Conservation (phyloP, 768 basidiomycete genomes). For the Leccinellum luteum region DNA sequence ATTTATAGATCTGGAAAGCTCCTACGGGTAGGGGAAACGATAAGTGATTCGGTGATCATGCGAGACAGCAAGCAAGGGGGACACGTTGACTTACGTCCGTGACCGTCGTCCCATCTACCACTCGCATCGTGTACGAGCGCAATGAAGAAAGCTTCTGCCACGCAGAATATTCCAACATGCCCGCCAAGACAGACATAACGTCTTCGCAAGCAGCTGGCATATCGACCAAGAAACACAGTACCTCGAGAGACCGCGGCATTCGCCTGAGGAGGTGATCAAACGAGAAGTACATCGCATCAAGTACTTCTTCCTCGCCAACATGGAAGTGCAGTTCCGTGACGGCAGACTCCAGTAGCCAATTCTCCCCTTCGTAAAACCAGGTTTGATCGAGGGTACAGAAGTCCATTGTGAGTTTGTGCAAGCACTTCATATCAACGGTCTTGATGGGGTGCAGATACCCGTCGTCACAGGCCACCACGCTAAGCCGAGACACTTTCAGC, state of each 20-base stretch:
- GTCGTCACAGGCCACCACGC: neutral
- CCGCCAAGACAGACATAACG: neutral
- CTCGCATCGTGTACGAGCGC: neutral
- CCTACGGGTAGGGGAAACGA: neutral
- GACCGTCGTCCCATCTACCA: too few species aligned
- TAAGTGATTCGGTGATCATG: neutral
- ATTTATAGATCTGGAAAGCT: neutral
- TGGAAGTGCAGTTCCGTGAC: neutral
- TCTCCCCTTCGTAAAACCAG: neutral
- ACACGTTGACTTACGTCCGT: neutral
- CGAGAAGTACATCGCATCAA: neutral
- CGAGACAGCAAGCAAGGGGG: neutral
- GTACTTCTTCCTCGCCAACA: neutral
- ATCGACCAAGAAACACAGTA: neutral
- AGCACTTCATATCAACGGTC: neutral
- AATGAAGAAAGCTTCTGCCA: neutral
- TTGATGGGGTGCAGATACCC: neutral
- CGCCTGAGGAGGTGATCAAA: neutral
- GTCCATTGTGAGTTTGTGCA: neutral
- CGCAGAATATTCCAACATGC: neutral
- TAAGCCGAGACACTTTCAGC: neutral
- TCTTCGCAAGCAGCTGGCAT: neutral
- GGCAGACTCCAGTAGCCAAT: neutral
- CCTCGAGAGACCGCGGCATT: neutral
- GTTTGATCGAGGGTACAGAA: neutral